Evolutionary conservation across 2,329 filamentous ascomycete genomes (phyloP), one percentile per base, ranked within the genome.

Genomic region (Cladosporium halotolerans): DNA sequence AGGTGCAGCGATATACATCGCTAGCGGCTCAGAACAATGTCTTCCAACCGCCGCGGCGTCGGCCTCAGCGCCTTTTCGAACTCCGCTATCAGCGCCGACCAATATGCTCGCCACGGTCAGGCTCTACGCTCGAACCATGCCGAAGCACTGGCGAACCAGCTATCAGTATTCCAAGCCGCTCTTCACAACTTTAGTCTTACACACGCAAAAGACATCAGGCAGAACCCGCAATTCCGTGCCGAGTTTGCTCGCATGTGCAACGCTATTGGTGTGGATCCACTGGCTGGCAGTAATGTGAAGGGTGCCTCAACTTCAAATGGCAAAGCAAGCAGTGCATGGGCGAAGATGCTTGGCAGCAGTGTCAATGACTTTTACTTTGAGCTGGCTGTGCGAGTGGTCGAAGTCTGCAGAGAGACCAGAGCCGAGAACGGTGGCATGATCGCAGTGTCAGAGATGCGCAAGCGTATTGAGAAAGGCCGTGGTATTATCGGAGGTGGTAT

Each of bases 281-380:
- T 99, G 14, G 89, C 90, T 1, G 74, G 73, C 13, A 70, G 66
- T 13, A 67, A 69, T 56, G 61, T 69, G 62, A 63, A 70, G 60
- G 62, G 67, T 39, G 59, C 59, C 28, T 60, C 63, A 49, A 53
- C 59, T 58, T 68, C 73, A 11, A 73, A 70, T 34, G 76, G 75
- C 5, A 73, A 75, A 14, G 76, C 73, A 1, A 81, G 82, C 14
- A 93, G 86, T 55, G 84, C 96, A 55, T 97, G 93, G 92, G 87
- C 89, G 8, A 91, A 96, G 74, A 82, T 97, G 58, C 79, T 97
- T 16, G 93, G 93, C 31, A 83, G 87, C 55, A 90, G 85, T 63
- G 91, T 99, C 62, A 95, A 96, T 68, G 93, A 99, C 70, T 99
- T 99, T 68, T 99, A 97, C 74, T 97, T 97, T 70, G 92, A 95